Base-by-base conservation (phyloP, 148 eudicot species). In the Pouteria glomerata region DNA sequence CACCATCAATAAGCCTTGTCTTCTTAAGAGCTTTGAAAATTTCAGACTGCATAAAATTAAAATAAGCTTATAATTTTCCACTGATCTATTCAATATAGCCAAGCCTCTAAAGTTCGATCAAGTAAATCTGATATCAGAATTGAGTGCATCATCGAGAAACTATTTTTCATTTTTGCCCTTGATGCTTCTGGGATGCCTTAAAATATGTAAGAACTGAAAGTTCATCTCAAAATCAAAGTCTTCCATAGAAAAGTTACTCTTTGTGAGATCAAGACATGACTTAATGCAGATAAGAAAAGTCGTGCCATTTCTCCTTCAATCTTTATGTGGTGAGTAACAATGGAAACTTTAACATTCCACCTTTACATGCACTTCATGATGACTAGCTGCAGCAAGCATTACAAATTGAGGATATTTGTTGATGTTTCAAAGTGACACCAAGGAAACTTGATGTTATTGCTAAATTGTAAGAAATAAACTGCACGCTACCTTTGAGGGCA, bases 1-100 rank as follows among this genome's bases (percentile, higher is more conserved):
- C 89, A 73, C 91, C 85, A 31, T 82, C 63, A 73, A 91, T 79
- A 16, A 94, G 84, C 80, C 90, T 88, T 52, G 93, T 85, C 85
- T 74, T 85, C 63, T 82, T 78, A 21, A 94, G 85, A 63, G 98
- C 96, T 77, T 79, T 80, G 79, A 94, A 94, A 35, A 94, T 85
- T 85, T 94, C 97, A 72, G 90, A 86, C 98, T 94, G 88, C 86
- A 77, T 13, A 62, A 74, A 63, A 70, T 56, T 6, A 4, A 64
- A 42, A 57, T 31, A 23, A 31, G 21, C 34, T 19, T 2, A 68
- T 4, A 42, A 63, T 39, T 11, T 16, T 16, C 61, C 23, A 57
- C 30, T 65, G 13, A 39, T 47, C 27, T 34, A 47, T 64, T n/a
- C 37, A 76, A 69, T 30, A 34, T 41, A 47, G 41, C 47, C 63